Conservation (phyloP, 2,329 filamentous ascomycete genomes). For the Exophiala viscosa region DNA sequence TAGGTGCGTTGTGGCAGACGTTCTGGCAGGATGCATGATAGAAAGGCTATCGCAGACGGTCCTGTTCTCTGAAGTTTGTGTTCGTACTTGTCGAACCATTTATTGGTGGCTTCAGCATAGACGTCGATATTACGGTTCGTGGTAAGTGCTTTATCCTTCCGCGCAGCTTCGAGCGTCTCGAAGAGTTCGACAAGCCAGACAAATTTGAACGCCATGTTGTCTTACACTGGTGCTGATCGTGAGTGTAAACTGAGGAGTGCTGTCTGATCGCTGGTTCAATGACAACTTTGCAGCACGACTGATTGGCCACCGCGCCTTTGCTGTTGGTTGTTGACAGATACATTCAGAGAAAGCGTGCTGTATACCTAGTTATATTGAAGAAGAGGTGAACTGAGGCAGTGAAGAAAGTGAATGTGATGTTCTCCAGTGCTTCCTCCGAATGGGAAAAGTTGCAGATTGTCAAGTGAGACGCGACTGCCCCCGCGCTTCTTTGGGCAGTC, state of each 20-base stretch:
- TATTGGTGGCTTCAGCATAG: conserved; percentile 47
- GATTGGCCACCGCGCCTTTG: neutral
- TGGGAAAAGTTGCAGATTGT: too few relatives aligned
- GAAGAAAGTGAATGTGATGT: too few relatives aligned
- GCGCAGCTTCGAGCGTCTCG: conserved; percentile 58
- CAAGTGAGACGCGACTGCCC: too few relatives aligned
- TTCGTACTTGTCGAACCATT: conserved; percentile 69
- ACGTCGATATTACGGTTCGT: conserved; percentile 31
- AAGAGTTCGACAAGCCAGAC: conserved; percentile 70
- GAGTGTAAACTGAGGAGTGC: neutral
- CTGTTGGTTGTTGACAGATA: neutral
- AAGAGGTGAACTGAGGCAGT: too few relatives aligned
- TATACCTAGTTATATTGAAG: neutral
- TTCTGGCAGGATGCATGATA: conserved; percentile 74
- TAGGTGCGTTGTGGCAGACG: conserved; percentile 75
- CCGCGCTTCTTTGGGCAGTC: too few relatives aligned
- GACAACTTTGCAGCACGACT: neutral
- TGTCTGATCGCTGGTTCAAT: neutral
- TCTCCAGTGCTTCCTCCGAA: too few relatives aligned
- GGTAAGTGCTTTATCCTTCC: conserved; percentile 34
- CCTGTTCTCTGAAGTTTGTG: conserved; percentile 54
- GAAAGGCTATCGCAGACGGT: conserved; percentile 59
- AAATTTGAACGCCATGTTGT: conserved; percentile 54
- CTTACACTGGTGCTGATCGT: neutral
- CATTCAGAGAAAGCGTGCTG: neutral